Conservation (phyloP, 2,329 filamentous ascomycete species). For the Hypoxylon sp. region DNA sequence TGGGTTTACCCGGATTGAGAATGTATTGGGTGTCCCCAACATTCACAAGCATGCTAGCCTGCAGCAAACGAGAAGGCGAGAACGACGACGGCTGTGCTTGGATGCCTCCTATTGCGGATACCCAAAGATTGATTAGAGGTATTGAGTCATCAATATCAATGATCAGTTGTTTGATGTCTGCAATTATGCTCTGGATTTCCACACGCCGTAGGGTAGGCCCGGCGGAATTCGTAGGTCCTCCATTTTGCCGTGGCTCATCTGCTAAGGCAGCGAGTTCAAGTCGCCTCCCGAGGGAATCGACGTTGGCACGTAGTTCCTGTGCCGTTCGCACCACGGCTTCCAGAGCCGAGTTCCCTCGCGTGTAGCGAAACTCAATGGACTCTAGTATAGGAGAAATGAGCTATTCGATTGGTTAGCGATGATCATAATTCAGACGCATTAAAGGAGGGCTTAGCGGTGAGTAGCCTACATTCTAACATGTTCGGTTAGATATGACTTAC, state of each 20-base stretch:
- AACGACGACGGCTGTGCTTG: constrained; percentile 85
- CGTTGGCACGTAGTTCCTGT: constrained; percentile 85
- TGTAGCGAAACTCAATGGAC: constrained; percentile 60
- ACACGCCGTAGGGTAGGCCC: constrained; percentile 70
- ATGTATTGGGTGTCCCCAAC: constrained; percentile 88
- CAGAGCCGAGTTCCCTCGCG: constrained; percentile 71
- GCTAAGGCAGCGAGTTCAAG: constrained; percentile 78
- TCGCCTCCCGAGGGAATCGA: constrained; percentile 82
- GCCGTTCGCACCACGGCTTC: constrained; percentile 89
- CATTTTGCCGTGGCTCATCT: constrained; percentile 67
- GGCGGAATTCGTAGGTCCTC: constrained; percentile 59
- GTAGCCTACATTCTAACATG: constrained; percentile 34
- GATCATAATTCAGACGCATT: not conserved
- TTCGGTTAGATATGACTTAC: constrained; percentile 59
- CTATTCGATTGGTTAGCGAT: constrained; percentile 38
- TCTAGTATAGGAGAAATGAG: constrained; percentile 54
- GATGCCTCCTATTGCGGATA: constrained; percentile 92
- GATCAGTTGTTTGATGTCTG: constrained; percentile 82
- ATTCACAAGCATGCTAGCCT: constrained; percentile 92
- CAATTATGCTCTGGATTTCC: constrained; percentile 78
- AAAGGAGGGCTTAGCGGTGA: constrained; percentile 21
- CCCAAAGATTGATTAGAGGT: constrained; percentile 91
- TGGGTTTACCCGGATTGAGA: constrained; percentile 71
- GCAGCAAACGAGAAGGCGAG: constrained; percentile 89
- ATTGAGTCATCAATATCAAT: constrained; percentile 89